Evolutionary conservation across 495 filamentous ascomycete genomes (phyloP).

Genomic region (Bathelium albidoporum): DNA sequence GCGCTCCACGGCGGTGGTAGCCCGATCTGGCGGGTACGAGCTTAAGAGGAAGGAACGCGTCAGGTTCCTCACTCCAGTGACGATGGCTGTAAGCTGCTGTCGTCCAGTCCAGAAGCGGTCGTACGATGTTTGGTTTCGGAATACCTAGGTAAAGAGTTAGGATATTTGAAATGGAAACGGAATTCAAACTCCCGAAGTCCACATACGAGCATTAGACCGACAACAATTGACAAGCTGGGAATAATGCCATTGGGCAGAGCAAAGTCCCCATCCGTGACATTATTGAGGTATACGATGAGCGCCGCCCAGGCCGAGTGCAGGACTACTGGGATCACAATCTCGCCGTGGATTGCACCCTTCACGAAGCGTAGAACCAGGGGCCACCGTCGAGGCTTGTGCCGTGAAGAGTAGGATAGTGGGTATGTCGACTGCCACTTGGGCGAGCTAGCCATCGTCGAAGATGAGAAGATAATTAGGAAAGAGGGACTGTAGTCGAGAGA

Average conservation of each 20-base stretch:
- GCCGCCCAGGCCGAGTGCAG: constrained; percentile 55
- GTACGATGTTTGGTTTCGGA: constrained; percentile 62
- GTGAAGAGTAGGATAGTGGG: constrained; percentile 39
- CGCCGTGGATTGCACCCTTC: constrained; percentile 64
- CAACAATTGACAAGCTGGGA: constrained; percentile 67
- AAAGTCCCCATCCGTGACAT: constrained; percentile 43
- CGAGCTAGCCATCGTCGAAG: background rate
- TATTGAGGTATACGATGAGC: constrained; percentile 53
- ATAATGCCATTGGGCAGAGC: constrained; percentile 59
- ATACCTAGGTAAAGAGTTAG: constrained; percentile 31
- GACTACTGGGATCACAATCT: constrained; percentile 52
- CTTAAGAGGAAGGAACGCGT: constrained; percentile 46
- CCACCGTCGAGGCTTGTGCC: constrained; percentile 56
- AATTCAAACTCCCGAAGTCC: background rate
- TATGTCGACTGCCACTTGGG: constrained; percentile 29
- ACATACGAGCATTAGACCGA: constrained; percentile 60
- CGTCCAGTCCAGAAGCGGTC: constrained; percentile 65
- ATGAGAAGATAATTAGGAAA: background rate
- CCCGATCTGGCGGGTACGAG: constrained; percentile 28
- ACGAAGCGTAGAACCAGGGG: constrained; percentile 64
- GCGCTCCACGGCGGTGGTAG: constrained; percentile 35
- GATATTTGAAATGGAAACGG: background rate
- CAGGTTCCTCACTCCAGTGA: constrained; percentile 53
- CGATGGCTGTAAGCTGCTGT: constrained; percentile 47
- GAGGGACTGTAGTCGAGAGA: background rate